Base-by-base conservation (phyloP, 2,329 filamentous ascomycete genomes). In the Paecilomyces fulvus region DNA sequence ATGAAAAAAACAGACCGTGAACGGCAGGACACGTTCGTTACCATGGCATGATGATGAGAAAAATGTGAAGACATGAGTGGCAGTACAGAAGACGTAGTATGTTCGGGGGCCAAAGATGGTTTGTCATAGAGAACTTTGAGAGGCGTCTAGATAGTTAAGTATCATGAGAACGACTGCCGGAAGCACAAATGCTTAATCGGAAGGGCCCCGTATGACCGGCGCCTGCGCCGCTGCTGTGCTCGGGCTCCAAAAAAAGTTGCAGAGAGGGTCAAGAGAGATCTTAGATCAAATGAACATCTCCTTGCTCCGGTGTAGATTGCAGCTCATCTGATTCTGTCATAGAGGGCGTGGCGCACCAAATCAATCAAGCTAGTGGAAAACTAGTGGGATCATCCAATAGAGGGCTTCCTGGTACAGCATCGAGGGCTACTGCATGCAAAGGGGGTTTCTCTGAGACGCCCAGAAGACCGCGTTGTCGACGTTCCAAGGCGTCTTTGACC, bases 371-470 rank as follows among this genome's bases (percentile, higher is more conserved):
- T 25, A 50, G 30, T 51, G 52, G 51, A 12, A 56, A 54, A 20
- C 55, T 30, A 20, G 60, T 25, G 1, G 66, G 59, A 53, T 68
- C 63, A 51, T 68, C 67, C n/a, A 70, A 54, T 12, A 72, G 58
- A 20, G 72, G 69, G 56, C 69, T 76, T 5, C 71, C 73, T 17
- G 71, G 71, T 25, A 92, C 83, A 11, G 83, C 83, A 70, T 96
- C 89, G 49, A 97, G 74, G 1, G 92, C 90, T 23, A 89, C 92
- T 4, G 90, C 86, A 70, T 97, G 94, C 60, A 97, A 75, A 2
- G 94, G 92, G 14, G 94, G 94, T 67, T 88, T 89, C 52, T 79
- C 78, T 14, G 74, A 70, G 52, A 77, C 78, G 3, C 77, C 78
- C 68, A 76, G 81, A 50, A 75, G 76, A 14, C 83, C 88, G 1